phyloP scores from a whole-genome alignment of 129 eudicot genomes.

The Erigeron canadensis region DNA sequence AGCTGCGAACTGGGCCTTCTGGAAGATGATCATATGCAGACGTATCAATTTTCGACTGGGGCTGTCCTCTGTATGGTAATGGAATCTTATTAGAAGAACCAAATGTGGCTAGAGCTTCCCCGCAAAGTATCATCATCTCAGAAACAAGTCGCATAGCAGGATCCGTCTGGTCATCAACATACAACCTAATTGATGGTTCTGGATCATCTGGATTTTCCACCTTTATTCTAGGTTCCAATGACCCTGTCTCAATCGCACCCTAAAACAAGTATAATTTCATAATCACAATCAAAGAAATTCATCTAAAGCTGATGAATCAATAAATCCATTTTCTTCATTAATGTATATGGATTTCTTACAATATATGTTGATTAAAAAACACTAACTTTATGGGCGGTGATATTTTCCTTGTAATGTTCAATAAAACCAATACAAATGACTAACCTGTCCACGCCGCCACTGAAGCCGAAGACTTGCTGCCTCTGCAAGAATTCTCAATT shows the following conservation, averaged over 20 bases:
- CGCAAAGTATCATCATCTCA: constrained; percentile 98
- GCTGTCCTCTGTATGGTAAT: constrained; percentile 91
- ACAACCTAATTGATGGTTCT: constrained; percentile 74
- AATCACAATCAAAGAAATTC: background rate
- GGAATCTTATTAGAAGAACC: constrained; percentile 71
- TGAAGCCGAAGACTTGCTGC: constrained; percentile 82
- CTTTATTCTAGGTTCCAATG: constrained; percentile 76
- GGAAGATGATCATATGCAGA: constrained; percentile 91
- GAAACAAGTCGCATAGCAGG: constrained; percentile 97
- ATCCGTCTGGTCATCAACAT: constrained; percentile 88
- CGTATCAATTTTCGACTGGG: constrained; percentile 70
- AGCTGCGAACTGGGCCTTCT: constrained; percentile 89
- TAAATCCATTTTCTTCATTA: background rate
- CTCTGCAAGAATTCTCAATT: constrained; percentile 71
- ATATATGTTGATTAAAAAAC: background rate
- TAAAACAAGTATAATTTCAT: constrained; percentile 27
- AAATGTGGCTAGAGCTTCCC: constrained; percentile 87
- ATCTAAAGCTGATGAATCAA: background rate
- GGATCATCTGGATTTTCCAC: constrained; percentile 92
- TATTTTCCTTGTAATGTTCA: constrained; percentile 6
- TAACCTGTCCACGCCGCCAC: constrained; percentile 91
- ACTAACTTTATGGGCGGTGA: background rate
- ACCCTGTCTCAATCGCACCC: constrained; percentile 89
- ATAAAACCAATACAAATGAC: background rate
- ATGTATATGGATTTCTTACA: background rate